These are phyloP conservation scores for Phaeosphaeriaceae sp. DNA, from an alignment of 2,329 filamentous ascomycete genomes.

Conservation along the genomic window DNA sequence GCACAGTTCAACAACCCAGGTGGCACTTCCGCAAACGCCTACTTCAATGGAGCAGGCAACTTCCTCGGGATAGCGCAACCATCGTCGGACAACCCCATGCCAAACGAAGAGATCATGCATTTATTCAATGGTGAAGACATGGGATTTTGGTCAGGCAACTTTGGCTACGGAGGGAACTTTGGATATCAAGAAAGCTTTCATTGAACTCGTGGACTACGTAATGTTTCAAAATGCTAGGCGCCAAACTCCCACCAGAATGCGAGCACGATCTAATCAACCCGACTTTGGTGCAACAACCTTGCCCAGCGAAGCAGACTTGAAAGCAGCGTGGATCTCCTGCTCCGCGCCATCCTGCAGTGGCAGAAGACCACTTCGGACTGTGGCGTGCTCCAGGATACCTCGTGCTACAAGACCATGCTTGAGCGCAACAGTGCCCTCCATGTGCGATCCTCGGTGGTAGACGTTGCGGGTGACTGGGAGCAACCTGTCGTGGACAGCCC, in stretches of 20 bases:
- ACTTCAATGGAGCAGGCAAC: conserved; percentile 20
- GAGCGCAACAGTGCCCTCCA: conserved; percentile 60
- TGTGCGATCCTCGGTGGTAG: conserved; percentile 62
- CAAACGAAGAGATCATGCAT: conserved; percentile 31
- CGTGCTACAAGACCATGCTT: conserved; percentile 61
- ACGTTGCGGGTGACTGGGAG: conserved; percentile 62
- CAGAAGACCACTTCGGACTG: conserved; percentile 58
- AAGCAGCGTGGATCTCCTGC: conserved; percentile 53
- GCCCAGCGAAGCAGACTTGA: conserved; percentile 42
- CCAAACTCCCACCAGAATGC: background rate
- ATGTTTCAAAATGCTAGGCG: background rate
- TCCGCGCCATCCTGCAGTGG: conserved; percentile 54
- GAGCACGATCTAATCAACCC: conserved; percentile 4
- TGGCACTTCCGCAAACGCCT: conserved; percentile 2
- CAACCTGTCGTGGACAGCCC: conserved; percentile 59
- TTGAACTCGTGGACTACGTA: conserved; percentile 1
- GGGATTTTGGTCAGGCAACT: conserved; percentile 21
- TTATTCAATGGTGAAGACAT: conserved; percentile 31
- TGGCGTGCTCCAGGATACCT: conserved; percentile 59
- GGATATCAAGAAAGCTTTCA: conserved; percentile 3
- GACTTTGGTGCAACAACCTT: conserved; percentile 39
- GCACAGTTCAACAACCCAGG: background rate
- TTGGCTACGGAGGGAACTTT: conserved; percentile 6
- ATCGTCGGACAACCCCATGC: conserved; percentile 29
- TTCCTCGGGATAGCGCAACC: conserved; percentile 35